Percentiles rank a stretch among this genome's conserved stretches.
These are phyloP conservation scores for Aspergillus sp. DNA, from an alignment of 2,329 filamentous ascomycete genomes.

Conservation along the genomic window DNA sequence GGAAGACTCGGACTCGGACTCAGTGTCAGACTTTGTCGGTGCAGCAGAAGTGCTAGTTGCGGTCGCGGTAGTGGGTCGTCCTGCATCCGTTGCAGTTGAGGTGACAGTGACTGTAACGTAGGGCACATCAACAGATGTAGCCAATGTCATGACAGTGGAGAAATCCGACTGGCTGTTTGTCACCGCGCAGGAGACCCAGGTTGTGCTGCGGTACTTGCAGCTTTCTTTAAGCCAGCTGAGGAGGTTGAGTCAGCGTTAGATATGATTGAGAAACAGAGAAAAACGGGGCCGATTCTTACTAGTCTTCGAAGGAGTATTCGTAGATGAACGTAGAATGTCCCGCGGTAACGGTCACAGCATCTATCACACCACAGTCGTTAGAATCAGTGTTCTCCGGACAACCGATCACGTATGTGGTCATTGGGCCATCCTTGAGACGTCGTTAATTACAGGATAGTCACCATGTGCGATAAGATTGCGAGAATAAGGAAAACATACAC, in stretches of 20 bases:
- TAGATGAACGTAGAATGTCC: constrained; percentile 11
- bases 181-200: constrained; percentile 26
- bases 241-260: neutral
- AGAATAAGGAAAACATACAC: constrained; percentile 5
- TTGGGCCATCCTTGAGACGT: constrained; percentile 12
- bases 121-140: neutral
- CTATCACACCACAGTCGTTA: constrained; percentile 11
- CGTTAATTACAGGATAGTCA: neutral
- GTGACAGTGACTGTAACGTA: constrained; percentile 25
- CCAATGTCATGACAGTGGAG: constrained; percentile 16
- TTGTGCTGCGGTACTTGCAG: constrained; percentile 27
- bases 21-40: constrained; percentile 5
- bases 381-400: constrained; percentile 12
- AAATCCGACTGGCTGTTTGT: constrained; percentile 9
- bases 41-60: constrained; percentile 13
- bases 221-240: constrained; percentile 9
- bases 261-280: neutral
- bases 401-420: constrained; percentile 22
- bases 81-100: constrained; percentile 19
- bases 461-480: neutral
- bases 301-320: constrained; percentile 5
- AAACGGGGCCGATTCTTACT: constrained; percentile 9
- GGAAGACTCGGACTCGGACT: neutral
- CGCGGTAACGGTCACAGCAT: constrained; percentile 8
- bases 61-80: constrained; percentile 16